Conservation (phyloP, 2,329 filamentous ascomycete species). For the Sporothrix dimorphospora region DNA sequence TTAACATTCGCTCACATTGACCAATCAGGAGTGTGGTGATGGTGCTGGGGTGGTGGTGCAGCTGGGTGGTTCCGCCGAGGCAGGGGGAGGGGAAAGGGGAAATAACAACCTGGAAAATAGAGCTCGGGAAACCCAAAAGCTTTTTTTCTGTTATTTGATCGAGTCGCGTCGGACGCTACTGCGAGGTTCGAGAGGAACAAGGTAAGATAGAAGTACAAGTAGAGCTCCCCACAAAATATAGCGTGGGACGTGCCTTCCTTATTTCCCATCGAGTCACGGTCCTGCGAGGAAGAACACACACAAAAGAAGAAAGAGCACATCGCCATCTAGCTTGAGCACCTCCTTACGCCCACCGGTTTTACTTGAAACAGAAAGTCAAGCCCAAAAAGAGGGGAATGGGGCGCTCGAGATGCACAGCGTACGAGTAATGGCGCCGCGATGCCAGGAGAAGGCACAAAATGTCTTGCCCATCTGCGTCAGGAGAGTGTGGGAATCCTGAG, state of each 20-base stretch:
- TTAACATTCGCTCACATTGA: not conserved
- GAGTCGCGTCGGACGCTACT: slow-evolving; percentile 18
- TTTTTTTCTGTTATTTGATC: not conserved
- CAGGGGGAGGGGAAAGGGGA: not conserved
- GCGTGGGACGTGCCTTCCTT: not conserved
- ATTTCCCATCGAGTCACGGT: slow-evolving; percentile 10
- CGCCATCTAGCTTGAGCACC: slow-evolving; percentile 29
- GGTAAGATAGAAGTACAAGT: too few relatives aligned
- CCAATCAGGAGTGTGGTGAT: not conserved
- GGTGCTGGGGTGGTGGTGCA: not conserved
- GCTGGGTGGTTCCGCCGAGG: not conserved
- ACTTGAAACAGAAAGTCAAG: not conserved
- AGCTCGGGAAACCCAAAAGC: not conserved
- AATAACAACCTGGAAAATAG: not conserved
- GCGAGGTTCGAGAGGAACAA: not conserved
- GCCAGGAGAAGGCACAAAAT: not conserved
- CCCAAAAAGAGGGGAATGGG: too few relatives aligned
- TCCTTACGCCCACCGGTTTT: slow-evolving; percentile 5
- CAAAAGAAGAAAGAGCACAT: slow-evolving; percentile 55
- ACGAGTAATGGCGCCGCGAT: not conserved
- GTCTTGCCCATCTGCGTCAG: slow-evolving; percentile 2
- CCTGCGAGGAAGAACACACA: slow-evolving; percentile 38
- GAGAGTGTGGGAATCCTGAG: not conserved
- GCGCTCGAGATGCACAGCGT: not conserved
- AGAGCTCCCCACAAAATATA: slow-evolving; percentile 21